Evolutionary conservation across 2,329 filamentous ascomycete species (phyloP).

Genomic region (Pseudopyrenochaeta lycopersici): DNA sequence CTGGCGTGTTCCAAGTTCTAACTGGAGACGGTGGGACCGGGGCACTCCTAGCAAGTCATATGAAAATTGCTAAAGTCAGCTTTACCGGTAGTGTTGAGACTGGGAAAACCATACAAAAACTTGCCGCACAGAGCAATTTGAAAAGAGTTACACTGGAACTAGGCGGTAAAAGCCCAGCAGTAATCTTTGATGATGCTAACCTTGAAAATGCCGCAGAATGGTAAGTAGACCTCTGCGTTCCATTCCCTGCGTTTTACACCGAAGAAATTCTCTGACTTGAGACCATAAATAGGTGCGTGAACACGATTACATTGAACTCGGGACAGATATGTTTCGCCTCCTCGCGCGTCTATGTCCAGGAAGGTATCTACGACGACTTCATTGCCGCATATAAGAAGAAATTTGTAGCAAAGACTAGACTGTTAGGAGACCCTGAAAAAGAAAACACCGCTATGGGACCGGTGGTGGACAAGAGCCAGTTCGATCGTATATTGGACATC

Average conservation of each 20-base stretch:
- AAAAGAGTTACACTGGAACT: constrained; percentile 57
- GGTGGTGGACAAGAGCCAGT: neutral
- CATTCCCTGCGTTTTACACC: too few species aligned
- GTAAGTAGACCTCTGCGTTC: too few species aligned
- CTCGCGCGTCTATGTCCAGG: too few species aligned
- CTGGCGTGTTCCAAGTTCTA: constrained; percentile 53
- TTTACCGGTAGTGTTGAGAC: constrained; percentile 53
- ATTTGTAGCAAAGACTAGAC: too few species aligned
- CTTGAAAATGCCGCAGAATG: constrained; percentile 52
- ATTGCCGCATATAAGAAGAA: too few species aligned
- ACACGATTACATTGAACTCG: too few species aligned
- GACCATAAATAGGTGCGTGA: constrained; percentile 41
- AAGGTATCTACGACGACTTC: too few species aligned
- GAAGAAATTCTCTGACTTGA: too few species aligned
- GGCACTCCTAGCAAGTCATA: constrained; percentile 48
- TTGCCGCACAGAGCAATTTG: constrained; percentile 53
- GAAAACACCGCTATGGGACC: neutral
- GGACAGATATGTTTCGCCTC: too few species aligned
- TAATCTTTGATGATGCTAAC: constrained; percentile 56
- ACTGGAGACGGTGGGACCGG: constrained; percentile 51
- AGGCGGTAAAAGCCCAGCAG: constrained; percentile 55
- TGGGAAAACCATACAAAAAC: constrained; percentile 52
- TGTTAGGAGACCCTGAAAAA: constrained; percentile 24
- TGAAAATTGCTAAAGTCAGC: constrained; percentile 50
- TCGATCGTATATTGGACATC: neutral